phyloP scores from a whole-genome alignment of 2,329 filamentous ascomycete genomes.

The Cladosporium sp. region DNA sequence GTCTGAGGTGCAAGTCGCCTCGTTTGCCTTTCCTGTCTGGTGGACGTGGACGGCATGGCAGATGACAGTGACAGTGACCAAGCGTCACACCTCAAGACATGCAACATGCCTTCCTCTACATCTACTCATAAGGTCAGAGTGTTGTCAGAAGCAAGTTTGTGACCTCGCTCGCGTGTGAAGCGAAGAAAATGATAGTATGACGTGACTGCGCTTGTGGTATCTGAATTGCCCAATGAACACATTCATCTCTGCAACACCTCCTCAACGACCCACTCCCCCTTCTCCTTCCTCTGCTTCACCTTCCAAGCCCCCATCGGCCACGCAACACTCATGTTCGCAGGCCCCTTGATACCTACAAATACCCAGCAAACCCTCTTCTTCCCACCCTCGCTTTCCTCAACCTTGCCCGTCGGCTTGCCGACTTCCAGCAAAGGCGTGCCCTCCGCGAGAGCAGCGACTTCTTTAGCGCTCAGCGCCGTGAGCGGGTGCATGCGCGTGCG shows the following conservation, averaged over 20 bases:
- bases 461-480: conserved; percentile 72
- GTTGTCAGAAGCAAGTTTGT: too few relatives aligned
- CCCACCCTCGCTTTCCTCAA: conserved; percentile 53
- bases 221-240: too few relatives aligned
- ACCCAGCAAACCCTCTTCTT: conserved; percentile 76
- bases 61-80: too few relatives aligned
- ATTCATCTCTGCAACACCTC: conserved; percentile 41
- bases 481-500: conserved; percentile 88
- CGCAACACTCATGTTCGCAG: conserved; percentile 15
- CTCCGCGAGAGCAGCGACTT: conserved; percentile 76
- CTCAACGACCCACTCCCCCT: conserved; percentile 73
- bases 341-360: conserved; percentile 59
- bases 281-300: conserved; percentile 74
- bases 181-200: too few relatives aligned
- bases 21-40: too few relatives aligned
- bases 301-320: conserved; percentile 71
- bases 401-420: conserved; percentile 89
- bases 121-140: too few relatives aligned
- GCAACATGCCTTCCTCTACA: too few relatives aligned
- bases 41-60: too few relatives aligned
- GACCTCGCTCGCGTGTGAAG: too few relatives aligned
- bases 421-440: conserved; percentile 81
- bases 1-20: too few relatives aligned
- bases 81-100: too few relatives aligned
- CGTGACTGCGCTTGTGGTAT: too few relatives aligned